Conservation (phyloP, 2,329 filamentous ascomycete species). For the Penicillium janthinellum region DNA sequence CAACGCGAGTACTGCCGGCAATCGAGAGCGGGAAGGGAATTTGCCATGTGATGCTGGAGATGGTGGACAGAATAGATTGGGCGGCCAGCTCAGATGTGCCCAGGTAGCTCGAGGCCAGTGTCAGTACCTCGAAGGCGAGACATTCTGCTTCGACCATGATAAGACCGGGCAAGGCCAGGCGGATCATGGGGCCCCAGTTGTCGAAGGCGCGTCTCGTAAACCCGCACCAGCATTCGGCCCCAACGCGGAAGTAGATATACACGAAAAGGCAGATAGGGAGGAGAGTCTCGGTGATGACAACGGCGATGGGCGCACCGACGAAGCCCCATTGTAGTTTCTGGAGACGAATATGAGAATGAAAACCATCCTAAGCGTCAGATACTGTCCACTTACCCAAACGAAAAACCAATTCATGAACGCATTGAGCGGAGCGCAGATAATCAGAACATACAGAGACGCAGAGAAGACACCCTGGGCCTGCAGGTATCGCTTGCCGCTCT, state of each 20-base stretch:
- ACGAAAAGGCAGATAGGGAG: conserved; percentile 72
- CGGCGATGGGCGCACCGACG: conserved; percentile 76
- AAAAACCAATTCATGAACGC: conserved; percentile 78
- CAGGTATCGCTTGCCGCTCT: conserved; percentile 79
- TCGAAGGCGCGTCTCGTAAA: conserved; percentile 68
- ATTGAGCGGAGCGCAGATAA: conserved; percentile 81
- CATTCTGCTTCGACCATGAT: conserved; percentile 95
- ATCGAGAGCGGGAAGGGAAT: conserved; percentile 91
- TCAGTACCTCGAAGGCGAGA: conserved; percentile 88
- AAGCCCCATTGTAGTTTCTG: conserved; percentile 65
- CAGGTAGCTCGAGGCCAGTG: conserved; percentile 77
- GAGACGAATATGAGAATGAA: not conserved
- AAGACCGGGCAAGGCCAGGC: conserved; percentile 82
- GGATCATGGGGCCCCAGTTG: conserved; percentile 84
- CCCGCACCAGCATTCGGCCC: conserved; percentile 78
- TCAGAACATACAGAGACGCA: conserved; percentile 77
- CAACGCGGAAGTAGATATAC: conserved; percentile 72
- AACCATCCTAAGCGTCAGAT: not conserved
- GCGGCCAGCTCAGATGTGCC: conserved; percentile 80
- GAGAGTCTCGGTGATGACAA: conserved; percentile 72
- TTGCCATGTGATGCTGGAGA: conserved; percentile 81
- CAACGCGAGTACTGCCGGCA: conserved; percentile 82
- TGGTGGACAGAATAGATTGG: conserved; percentile 79
- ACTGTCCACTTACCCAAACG: conserved; percentile 62
- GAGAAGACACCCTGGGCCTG: conserved; percentile 87